Conservation (phyloP, 2,329 filamentous ascomycete genomes). For the Colletotrichum viniferum region DNA sequence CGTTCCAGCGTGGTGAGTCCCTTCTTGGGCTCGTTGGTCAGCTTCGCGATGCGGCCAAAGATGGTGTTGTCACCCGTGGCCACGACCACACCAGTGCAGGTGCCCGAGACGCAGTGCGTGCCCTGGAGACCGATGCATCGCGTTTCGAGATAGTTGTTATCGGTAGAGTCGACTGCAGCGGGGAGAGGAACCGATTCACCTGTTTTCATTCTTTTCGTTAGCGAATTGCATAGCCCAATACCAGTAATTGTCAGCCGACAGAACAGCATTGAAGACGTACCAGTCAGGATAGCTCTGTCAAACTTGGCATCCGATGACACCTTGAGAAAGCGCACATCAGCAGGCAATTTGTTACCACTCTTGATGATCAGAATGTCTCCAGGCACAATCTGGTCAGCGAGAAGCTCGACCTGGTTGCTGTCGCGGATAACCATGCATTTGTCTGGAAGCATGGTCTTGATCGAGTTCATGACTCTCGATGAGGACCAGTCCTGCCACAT, state of each 20-base stretch:
- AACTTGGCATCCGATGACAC: conserved; percentile 73
- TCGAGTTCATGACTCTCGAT: conserved; percentile 77
- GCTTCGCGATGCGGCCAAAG: conserved; percentile 75
- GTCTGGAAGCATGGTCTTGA: conserved; percentile 81
- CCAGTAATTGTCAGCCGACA: not conserved
- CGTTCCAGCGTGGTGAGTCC: conserved; percentile 73
- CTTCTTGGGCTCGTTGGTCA: conserved; percentile 72
- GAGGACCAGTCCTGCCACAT: conserved; percentile 79
- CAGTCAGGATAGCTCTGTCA: conserved; percentile 75
- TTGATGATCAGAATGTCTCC: conserved; percentile 73
- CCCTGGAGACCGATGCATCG: conserved; percentile 78
- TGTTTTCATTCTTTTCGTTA: conserved; percentile 20
- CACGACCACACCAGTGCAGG: conserved; percentile 69
- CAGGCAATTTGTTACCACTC: conserved; percentile 75
- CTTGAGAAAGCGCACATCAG: conserved; percentile 73
- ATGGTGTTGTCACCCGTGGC: conserved; percentile 75
- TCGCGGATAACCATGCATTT: conserved; percentile 70
- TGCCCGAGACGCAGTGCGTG: conserved; percentile 77
- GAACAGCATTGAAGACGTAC: conserved; percentile 34
- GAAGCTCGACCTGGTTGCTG: conserved; percentile 51
- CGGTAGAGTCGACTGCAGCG: conserved; percentile 68
- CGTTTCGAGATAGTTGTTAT: conserved; percentile 78
- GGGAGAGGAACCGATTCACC: conserved; percentile 70
- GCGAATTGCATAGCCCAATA: not conserved
- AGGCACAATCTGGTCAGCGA: conserved; percentile 68